phyloP scores from a whole-genome alignment of 768 basidiomycete genomes.

The Grammothele lineata region DNA sequence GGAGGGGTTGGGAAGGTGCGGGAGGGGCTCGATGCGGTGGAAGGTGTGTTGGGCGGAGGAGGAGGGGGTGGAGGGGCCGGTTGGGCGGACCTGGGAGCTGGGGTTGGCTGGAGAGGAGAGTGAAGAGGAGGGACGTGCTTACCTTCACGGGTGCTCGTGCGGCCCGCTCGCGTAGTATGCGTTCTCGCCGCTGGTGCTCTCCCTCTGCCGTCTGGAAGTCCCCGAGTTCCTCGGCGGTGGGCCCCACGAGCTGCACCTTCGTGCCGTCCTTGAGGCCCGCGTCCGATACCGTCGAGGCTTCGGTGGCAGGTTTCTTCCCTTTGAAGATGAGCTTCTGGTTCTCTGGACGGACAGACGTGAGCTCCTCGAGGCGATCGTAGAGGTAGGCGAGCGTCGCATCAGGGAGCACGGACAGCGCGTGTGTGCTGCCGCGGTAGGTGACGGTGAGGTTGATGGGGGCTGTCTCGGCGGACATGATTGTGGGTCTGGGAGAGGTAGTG shows the following conservation, averaged over 20 bases:
- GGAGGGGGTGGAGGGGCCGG: conserved; percentile 34
- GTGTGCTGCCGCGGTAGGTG: conserved; percentile 43
- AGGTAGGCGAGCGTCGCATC: conserved; percentile 49
- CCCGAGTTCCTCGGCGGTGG: conserved; percentile 54
- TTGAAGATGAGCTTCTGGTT: conserved; percentile 73
- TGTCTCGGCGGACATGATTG: not conserved
- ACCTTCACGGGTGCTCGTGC: conserved; percentile 58
- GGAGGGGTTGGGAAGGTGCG: conserved; percentile 60
- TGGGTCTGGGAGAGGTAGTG: not conserved
- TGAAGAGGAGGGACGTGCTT: conserved; percentile 5
- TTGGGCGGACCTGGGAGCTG: conserved; percentile 49
- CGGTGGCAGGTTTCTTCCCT: conserved; percentile 35
- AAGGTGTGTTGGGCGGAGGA: conserved; percentile 51
- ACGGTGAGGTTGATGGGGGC: conserved; percentile 26
- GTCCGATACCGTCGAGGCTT: conserved; percentile 28
- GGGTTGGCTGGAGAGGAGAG: not conserved
- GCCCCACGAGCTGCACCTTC: conserved; percentile 70
- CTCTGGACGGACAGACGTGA: conserved; percentile 60
- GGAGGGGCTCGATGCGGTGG: conserved; percentile 57
- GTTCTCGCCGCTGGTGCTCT: conserved; percentile 52
- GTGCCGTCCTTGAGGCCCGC: conserved; percentile 59
- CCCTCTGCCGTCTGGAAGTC: conserved; percentile 51
- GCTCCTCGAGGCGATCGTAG: conserved; percentile 49
- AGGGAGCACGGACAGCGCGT: conserved; percentile 45
- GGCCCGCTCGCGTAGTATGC: conserved; percentile 55